These are phyloP conservation scores for Daldinia childiae DNA, from an alignment of 495 filamentous ascomycete species.

Conservation along the genomic window DNA sequence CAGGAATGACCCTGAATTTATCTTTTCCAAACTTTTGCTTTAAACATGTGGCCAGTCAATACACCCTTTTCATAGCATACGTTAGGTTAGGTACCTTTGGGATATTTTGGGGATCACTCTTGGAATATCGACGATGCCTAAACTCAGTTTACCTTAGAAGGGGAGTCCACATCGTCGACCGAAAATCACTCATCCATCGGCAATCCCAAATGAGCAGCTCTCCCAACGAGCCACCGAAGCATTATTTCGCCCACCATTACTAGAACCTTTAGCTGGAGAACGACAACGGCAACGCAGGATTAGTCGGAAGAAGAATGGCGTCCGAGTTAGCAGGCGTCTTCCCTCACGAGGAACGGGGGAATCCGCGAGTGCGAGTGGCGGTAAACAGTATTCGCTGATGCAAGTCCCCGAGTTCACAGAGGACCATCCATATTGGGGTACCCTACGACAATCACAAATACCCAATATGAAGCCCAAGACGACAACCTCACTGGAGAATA, in stretches of 20 bases:
- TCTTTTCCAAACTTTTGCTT: background rate
- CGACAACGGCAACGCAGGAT: slow-evolving; percentile 44
- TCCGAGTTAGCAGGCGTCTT: slow-evolving; percentile 44
- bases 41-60: slow-evolving; percentile 22
- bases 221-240: slow-evolving; percentile 51
- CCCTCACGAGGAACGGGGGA: slow-evolving; percentile 33
- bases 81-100: slow-evolving; percentile 18
- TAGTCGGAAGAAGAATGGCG: slow-evolving; percentile 42
- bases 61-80: slow-evolving; percentile 44
- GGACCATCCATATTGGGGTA: slow-evolving; percentile 45
- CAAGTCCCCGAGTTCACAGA: slow-evolving; percentile 34
- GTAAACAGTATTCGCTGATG: slow-evolving; percentile 27
- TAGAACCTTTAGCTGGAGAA: slow-evolving; percentile 34
- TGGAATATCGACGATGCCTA: slow-evolving; percentile 58
- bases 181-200: slow-evolving; percentile 47
- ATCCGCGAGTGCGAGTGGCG: slow-evolving; percentile 11
- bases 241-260: slow-evolving; percentile 49
- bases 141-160: slow-evolving; percentile 61
- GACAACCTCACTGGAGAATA: background rate
- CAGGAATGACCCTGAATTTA: slow-evolving; percentile 9
- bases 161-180: slow-evolving; percentile 57
- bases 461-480: background rate
- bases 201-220: slow-evolving; percentile 36
- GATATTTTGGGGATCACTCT: slow-evolving; percentile 45
- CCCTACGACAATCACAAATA: slow-evolving; percentile 34